A percentile compares a stretch with the other conserved stretches of the same genome.
Conservation (phyloP, 1,284 basidiomycete genomes). For the Ceratobasidium papillatum region DNA sequence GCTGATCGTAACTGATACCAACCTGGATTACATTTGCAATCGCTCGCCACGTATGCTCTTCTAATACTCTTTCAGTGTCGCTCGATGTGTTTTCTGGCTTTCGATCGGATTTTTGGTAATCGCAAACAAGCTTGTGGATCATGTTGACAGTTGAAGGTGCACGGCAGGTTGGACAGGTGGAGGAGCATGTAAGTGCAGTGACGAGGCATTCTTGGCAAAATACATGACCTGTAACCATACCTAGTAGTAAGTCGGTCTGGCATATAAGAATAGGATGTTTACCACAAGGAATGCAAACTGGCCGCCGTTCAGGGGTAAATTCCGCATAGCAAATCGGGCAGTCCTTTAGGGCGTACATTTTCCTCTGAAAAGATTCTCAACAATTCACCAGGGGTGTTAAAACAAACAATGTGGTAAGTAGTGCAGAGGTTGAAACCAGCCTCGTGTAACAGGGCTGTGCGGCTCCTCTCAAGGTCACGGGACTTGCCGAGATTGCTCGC, state of each 20-base stretch:
- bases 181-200: background rate
- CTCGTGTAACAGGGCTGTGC: no score
- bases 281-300: conserved; percentile 17
- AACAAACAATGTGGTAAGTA: no score
- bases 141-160: background rate
- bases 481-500: no score
- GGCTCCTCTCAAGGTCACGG: no score
- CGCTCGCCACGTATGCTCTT: conserved; percentile 1
- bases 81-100: no score
- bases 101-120: conserved; percentile 6
- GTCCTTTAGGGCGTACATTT: conserved; percentile 8
- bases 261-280: background rate
- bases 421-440: no score
- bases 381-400: no score
- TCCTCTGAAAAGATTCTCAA: no score
- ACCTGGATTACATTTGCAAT: background rate
- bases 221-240: background rate
- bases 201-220: conserved; percentile 12
- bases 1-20: background rate
- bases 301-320: background rate
- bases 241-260: background rate
- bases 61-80: background rate
- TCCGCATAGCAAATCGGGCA: conserved; percentile 14
- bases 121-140: conserved; percentile 16
- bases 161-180: conserved; percentile 11